Evolutionary conservation across 257 asterid species (phyloP).

Genomic region (Nicotiana sylvestris): DNA sequence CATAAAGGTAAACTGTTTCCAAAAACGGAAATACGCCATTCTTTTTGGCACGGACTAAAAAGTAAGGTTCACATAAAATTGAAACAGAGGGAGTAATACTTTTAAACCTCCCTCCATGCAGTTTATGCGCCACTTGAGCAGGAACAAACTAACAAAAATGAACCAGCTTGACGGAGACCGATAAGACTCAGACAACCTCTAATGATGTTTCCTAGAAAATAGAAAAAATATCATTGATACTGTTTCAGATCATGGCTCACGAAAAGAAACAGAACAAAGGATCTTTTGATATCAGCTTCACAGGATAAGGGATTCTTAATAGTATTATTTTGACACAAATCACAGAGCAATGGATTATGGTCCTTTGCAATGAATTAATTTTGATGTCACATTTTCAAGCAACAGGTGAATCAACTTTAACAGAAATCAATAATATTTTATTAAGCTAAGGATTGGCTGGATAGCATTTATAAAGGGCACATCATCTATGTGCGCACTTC

Average conservation of each 20-base stretch:
- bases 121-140: not conserved
- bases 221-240: not conserved
- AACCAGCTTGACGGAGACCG: not conserved
- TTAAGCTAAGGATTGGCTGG: not conserved
- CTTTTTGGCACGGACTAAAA: too few relatives aligned
- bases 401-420: not conserved
- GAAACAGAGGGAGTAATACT: not conserved
- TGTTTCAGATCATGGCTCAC: not conserved
- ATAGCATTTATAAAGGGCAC: not conserved
- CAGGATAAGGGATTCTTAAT: too few relatives aligned
- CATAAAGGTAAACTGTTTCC: too few relatives aligned
- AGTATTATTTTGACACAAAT: too few relatives aligned
- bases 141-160: not conserved
- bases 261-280: not conserved
- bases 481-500: not conserved
- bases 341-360: too few relatives aligned
- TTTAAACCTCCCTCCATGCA: not conserved
- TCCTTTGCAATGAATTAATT: too few relatives aligned
- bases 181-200: not conserved
- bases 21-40: too few relatives aligned
- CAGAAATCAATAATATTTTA: not conserved
- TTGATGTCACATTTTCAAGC: not conserved
- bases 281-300: not conserved
- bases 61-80: too few relatives aligned
- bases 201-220: not conserved